Conservation (phyloP, 2,329 filamentous ascomycete species). For the Diplocarpon mali region DNA sequence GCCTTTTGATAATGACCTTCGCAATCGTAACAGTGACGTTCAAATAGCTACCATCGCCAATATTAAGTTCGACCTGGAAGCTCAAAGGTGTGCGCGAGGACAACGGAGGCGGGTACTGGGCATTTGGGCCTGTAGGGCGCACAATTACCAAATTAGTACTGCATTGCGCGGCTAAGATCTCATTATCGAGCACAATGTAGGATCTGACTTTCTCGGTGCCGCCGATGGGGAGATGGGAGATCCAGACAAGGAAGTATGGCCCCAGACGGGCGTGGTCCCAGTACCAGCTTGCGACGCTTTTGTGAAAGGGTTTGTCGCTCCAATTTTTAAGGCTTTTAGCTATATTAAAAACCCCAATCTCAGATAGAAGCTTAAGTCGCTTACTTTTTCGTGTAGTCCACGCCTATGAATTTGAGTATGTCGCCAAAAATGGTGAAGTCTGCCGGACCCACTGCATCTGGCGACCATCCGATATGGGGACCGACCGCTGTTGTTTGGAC, state of each 20-base stretch:
- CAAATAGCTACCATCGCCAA: neutral
- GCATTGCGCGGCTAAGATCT: conserved; percentile 24
- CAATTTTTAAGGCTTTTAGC: conserved; percentile 31
- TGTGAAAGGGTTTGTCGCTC: conserved; percentile 29
- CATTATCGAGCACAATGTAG: conserved; percentile 27
- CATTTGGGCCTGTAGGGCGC: conserved; percentile 13
- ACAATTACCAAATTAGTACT: conserved; percentile 7
- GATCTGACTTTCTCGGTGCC: conserved; percentile 20
- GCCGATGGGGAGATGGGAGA: conserved; percentile 26
- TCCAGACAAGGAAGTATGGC: conserved; percentile 35
- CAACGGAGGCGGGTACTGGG: conserved; percentile 9
- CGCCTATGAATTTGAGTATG: conserved; percentile 27
- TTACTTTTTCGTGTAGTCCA: conserved; percentile 34
- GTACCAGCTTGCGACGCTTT: conserved; percentile 30
- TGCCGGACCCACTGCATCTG: conserved; percentile 27
- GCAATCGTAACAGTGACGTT: neutral
- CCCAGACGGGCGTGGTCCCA: conserved; percentile 36
- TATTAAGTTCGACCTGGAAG: neutral
- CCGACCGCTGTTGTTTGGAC: conserved; percentile 9
- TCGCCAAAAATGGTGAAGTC: conserved; percentile 21
- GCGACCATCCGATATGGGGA: conserved; percentile 31
- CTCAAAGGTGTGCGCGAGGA: neutral
- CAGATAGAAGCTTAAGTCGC: too few species aligned
- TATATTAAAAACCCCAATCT: too few species aligned
- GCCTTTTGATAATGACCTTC: neutral